Base-by-base conservation (phyloP, 202 grass and related monocot genomes). In the Eragrostis tef region DNA sequence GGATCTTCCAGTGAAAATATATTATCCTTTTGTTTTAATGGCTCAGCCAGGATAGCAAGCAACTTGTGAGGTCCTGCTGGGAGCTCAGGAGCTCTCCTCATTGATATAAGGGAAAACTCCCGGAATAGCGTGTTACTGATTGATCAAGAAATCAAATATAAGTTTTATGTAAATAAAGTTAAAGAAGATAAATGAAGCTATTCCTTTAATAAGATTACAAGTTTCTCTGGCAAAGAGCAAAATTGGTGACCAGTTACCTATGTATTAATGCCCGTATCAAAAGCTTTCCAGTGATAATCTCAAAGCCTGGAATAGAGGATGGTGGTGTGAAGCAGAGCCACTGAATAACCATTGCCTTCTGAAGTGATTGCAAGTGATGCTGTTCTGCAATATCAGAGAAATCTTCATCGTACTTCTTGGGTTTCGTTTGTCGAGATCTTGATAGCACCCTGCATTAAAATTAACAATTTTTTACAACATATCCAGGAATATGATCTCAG, bases 271-370 rank as follows among this genome's bases (percentile, higher is more conserved):
- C 92, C 53, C 91, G 90, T 51, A 88, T 90, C 67, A 94, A 81
- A 91, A 98, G 95, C 83, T 93, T 98, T 54, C 84, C 92, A 60
- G 81, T 94, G 56, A 94, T 91, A 53, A 81, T 86, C 59, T 91
- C 53, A 72, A 91, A 94, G 78, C 84, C 72, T 63, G 85, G 79
- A 87, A 94, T 91, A 0, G 95, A 89, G 49, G 90, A 86, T 79
- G 95, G 95, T 42, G 95, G 95, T 19, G 92, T 93, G 64, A 98
- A 94, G 61, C 92, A 98, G 85, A 94, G 95, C 95, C 95, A 98
- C 39, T 93, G 95, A 74, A 94, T 94, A 79, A 88, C 88, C 88
- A 89, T 98, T 46, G 95, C 95, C 74, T 98, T 98, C 71, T 94
- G 90, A 81, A 94, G 90, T 80, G 92, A 91, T 86, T 93, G 95